Conservation (phyloP, 2,329 filamentous ascomycete genomes). For the Lachnellula suecica region DNA sequence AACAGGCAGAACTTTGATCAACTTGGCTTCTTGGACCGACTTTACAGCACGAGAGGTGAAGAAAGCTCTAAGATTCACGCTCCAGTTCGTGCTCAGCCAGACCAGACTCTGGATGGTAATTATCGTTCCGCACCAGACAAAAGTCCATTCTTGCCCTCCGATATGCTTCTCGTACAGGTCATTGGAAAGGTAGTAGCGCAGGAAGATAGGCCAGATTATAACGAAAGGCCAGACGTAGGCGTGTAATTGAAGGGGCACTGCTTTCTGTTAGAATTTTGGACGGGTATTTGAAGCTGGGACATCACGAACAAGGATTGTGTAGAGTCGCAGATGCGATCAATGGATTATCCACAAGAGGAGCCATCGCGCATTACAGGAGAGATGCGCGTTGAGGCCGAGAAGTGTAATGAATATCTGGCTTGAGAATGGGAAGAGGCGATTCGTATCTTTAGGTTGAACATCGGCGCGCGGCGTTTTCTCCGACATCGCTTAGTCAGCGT, state of each 20-base stretch:
- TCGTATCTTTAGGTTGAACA: background rate
- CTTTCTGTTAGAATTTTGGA: slow-evolving; percentile 12
- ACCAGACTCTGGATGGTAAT: slow-evolving; percentile 82
- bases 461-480: background rate
- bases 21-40: slow-evolving; percentile 69
- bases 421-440: background rate
- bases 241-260: slow-evolving; percentile 72
- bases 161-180: slow-evolving; percentile 91
- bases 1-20: slow-evolving; percentile 91
- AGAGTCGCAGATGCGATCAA: slow-evolving; percentile 88
- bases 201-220: slow-evolving; percentile 88
- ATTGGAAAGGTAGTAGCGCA: slow-evolving; percentile 79
- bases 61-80: slow-evolving; percentile 76
- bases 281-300: background rate
- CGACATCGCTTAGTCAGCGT: background rate
- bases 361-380: slow-evolving; percentile 47
- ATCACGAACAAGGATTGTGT: slow-evolving; percentile 64
- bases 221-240: slow-evolving; percentile 92
- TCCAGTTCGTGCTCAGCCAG: slow-evolving; percentile 98
- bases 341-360: slow-evolving; percentile 84
- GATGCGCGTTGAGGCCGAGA: slow-evolving; percentile 19
- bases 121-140: slow-evolving; percentile 88
- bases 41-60: slow-evolving; percentile 77
- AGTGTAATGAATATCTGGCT: slow-evolving; percentile 5
- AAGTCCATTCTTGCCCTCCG: slow-evolving; percentile 94